Conservation (phyloP, 192 early-diverging fungal species). For the Kappamyces sp. region DNA sequence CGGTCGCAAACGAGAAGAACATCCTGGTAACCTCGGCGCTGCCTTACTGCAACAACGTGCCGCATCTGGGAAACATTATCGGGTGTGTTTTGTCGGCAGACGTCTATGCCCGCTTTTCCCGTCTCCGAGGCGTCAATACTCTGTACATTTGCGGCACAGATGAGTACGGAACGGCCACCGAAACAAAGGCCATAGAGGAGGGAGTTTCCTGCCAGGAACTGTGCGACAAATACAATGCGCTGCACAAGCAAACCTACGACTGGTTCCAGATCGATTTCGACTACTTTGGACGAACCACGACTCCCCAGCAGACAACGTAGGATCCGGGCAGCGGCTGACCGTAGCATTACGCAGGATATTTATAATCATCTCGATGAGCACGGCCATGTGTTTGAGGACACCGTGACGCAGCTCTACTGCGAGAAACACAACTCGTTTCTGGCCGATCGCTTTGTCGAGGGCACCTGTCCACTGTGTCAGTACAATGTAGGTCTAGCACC, state of each 20-base stretch:
- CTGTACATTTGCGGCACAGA: conserved; percentile 95
- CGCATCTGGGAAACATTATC: conserved; percentile 98
- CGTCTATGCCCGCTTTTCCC: conserved; percentile 88
- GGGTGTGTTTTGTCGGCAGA: conserved; percentile 98
- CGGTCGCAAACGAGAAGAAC: conserved; percentile 70
- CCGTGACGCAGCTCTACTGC: conserved; percentile 89
- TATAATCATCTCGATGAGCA: conserved; percentile 70
- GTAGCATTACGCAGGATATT: conserved; percentile 79
- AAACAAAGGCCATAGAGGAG: conserved; percentile 96
- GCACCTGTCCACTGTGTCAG: conserved; percentile 83
- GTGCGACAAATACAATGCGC: conserved; percentile 91
- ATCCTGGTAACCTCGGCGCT: conserved; percentile 93
- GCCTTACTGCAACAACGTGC: conserved; percentile 98
- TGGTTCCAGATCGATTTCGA: conserved; percentile 96
- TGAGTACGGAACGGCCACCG: conserved; percentile 99
- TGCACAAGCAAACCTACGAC: conserved; percentile 84
- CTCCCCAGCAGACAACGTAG: conserved; percentile 72
- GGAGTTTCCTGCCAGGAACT: conserved; percentile 82
- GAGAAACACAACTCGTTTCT: conserved; percentile 79
- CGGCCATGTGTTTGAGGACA: conserved; percentile 63
- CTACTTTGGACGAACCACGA: conserved; percentile 92
- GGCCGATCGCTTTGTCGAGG: conserved; percentile 97
- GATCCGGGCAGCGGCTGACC: background rate
- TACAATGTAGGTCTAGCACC: too few species aligned
- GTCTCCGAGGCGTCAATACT: conserved; percentile 83